Evolutionary conservation across 495 filamentous ascomycete species (phyloP).

Genomic region (Penicillium fimorum): DNA sequence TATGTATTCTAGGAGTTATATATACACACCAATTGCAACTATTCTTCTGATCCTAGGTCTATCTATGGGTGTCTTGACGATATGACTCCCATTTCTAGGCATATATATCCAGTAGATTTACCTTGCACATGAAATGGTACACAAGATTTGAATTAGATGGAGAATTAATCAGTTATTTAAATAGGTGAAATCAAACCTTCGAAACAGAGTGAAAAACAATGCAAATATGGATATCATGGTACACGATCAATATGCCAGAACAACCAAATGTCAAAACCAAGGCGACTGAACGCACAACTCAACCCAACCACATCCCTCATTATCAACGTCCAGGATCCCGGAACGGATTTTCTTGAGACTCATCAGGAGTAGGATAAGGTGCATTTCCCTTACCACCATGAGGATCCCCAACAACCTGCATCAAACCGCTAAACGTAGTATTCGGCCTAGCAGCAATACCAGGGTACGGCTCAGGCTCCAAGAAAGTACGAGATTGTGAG

Average conservation of each 20-base stretch:
- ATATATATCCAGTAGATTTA: neutral
- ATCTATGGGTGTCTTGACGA: neutral
- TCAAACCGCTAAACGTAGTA: conserved; percentile 66
- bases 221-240: conserved; percentile 3
- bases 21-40: conserved; percentile 7
- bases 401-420: conserved; percentile 54
- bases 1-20: conserved; percentile 10
- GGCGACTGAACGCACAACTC: neutral
- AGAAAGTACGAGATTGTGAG: conserved; percentile 25
- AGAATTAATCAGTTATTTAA: neutral
- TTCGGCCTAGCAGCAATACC: conserved; percentile 34
- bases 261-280: neutral
- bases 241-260: conserved; percentile 5
- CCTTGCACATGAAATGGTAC: neutral
- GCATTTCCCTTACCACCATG: conserved; percentile 38
- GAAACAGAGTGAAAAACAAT: neutral
- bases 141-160: neutral
- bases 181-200: neutral
- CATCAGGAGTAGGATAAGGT: conserved; percentile 29
- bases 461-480: conserved; percentile 36
- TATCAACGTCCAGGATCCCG: neutral
- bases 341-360: conserved; percentile 6
- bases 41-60: neutral
- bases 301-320: neutral
- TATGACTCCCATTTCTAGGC: neutral